Percentiles rank a stretch among this genome's conserved stretches.
These are phyloP conservation scores for Magnolia changhungtana DNA, from an alignment of 164 flowering plant species.

Conservation along the genomic window DNA sequence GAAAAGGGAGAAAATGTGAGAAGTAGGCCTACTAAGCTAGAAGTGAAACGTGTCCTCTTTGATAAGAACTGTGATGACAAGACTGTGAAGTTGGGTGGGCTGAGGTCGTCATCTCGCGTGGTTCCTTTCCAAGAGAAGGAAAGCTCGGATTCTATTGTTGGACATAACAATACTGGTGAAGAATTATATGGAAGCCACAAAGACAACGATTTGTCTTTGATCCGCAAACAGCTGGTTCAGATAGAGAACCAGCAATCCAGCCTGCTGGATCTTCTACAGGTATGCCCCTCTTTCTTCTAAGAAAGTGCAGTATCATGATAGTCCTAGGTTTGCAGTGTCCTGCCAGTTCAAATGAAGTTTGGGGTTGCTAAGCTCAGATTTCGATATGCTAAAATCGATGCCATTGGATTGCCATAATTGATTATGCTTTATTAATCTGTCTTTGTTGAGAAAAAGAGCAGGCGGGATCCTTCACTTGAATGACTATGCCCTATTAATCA, in stretches of 20 bases:
- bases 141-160: constrained; percentile 19
- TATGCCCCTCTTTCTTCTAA: constrained; percentile 22
- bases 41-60: constrained; percentile 46
- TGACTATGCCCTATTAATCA: neutral
- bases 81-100: constrained; percentile 37
- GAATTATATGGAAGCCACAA: constrained; percentile 32
- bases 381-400: neutral
- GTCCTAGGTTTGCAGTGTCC: neutral
- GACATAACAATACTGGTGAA: constrained; percentile 26
- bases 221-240: constrained; percentile 76
- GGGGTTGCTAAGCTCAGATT: neutral
- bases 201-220: constrained; percentile 60
- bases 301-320: neutral
- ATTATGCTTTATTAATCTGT: too few species aligned
- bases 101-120: constrained; percentile 59
- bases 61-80: constrained; percentile 42
- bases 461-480: neutral
- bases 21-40: constrained; percentile 29
- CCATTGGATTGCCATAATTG: too few species aligned
- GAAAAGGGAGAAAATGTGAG: constrained; percentile 30
- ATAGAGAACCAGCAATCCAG: constrained; percentile 87
- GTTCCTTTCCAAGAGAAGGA: constrained; percentile 52
- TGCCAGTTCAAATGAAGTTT: too few species aligned
- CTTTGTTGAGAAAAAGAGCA: neutral
- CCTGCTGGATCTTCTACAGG: constrained; percentile 84